These are phyloP conservation scores for Fusarium palustre DNA, from an alignment of 2,329 filamentous ascomycete genomes.

Conservation along the genomic window DNA sequence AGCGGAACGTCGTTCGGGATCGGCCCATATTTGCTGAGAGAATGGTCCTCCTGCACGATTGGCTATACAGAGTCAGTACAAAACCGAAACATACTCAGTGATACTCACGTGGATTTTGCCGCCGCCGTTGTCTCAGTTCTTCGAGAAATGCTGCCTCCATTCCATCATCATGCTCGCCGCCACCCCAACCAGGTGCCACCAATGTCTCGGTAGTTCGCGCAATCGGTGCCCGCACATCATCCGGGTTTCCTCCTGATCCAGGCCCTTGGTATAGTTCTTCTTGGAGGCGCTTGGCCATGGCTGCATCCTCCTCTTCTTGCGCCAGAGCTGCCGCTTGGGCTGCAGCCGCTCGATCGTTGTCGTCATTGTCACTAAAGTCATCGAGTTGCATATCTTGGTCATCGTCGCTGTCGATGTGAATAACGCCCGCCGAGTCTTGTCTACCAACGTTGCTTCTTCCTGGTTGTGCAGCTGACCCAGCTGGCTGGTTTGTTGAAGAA, in stretches of 20 bases:
- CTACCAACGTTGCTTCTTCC: slow-evolving; percentile 46
- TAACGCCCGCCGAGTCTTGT: slow-evolving; percentile 57
- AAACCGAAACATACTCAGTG: not conserved
- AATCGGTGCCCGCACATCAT: slow-evolving; percentile 88
- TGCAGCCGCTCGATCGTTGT: slow-evolving; percentile 56
- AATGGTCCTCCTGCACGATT: slow-evolving; percentile 52
- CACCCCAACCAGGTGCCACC: slow-evolving; percentile 72
- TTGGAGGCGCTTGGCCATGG: slow-evolving; percentile 90
- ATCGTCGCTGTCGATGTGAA: slow-evolving; percentile 67
- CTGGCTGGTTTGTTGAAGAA: slow-evolving; percentile 35
- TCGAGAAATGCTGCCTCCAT: slow-evolving; percentile 72
- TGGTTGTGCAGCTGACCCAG: slow-evolving; percentile 44
- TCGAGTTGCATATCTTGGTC: slow-evolving; percentile 59
- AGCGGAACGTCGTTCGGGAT: slow-evolving; percentile 41
- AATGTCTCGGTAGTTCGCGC: slow-evolving; percentile 91
- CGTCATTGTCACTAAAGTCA: slow-evolving; percentile 54
- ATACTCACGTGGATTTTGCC: slow-evolving; percentile 49
- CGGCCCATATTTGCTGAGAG: slow-evolving; percentile 55
- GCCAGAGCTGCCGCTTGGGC: slow-evolving; percentile 59
- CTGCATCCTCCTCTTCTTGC: slow-evolving; percentile 87
- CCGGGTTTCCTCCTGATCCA: slow-evolving; percentile 55
- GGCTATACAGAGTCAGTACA: slow-evolving; percentile 26
- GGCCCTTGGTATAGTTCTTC: slow-evolving; percentile 82
- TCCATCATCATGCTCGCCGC: slow-evolving; percentile 62
- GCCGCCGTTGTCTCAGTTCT: slow-evolving; percentile 67